A percentile compares a stretch with the other conserved stretches of the same genome.
Conservation (phyloP, 2,329 filamentous ascomycete genomes). For the Colletotrichum musae region DNA sequence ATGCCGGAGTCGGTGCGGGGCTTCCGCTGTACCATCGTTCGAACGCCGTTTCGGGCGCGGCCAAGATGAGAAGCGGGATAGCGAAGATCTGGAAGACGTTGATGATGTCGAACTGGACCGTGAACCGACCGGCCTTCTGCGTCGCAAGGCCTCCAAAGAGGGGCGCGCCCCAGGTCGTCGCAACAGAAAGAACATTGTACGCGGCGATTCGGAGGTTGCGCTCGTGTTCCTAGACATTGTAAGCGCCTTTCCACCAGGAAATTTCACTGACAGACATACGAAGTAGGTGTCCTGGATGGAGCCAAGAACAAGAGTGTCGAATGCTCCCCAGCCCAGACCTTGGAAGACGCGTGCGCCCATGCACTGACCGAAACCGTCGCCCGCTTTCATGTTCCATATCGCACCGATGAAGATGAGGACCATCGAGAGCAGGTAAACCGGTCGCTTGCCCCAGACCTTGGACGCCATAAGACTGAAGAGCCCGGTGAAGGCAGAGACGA, state of each 20-base stretch:
- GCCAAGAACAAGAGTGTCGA: slow-evolving; percentile 67
- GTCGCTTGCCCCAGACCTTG: slow-evolving; percentile 66
- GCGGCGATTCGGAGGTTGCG: slow-evolving; percentile 60
- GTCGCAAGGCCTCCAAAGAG: slow-evolving; percentile 67
- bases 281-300: slow-evolving; percentile 72
- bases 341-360: slow-evolving; percentile 69
- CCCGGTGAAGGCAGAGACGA: slow-evolving; percentile 63
- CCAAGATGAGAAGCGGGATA: slow-evolving; percentile 62
- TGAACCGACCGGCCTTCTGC: slow-evolving; percentile 55
- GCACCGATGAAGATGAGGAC: slow-evolving; percentile 63
- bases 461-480: slow-evolving; percentile 58
- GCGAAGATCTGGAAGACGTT: slow-evolving; percentile 63
- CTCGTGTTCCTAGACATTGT: slow-evolving; percentile 65
- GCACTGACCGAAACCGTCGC: slow-evolving; percentile 58
- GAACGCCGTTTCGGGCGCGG: slow-evolving; percentile 67
- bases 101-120: slow-evolving; percentile 66
- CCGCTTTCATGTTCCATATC: slow-evolving; percentile 64
- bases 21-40: slow-evolving; percentile 54
- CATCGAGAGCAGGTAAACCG: slow-evolving; percentile 65
- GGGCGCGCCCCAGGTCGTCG: slow-evolving; percentile 68
- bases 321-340: slow-evolving; percentile 71
- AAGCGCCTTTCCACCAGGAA: slow-evolving; percentile 30
- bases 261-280: slow-evolving; percentile 53
- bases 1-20: slow-evolving; percentile 38
- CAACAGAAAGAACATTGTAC: slow-evolving; percentile 60